Evolutionary conservation across 768 basidiomycete genomes (phyloP).

Genomic region (Sarcomyxa edulis): DNA sequence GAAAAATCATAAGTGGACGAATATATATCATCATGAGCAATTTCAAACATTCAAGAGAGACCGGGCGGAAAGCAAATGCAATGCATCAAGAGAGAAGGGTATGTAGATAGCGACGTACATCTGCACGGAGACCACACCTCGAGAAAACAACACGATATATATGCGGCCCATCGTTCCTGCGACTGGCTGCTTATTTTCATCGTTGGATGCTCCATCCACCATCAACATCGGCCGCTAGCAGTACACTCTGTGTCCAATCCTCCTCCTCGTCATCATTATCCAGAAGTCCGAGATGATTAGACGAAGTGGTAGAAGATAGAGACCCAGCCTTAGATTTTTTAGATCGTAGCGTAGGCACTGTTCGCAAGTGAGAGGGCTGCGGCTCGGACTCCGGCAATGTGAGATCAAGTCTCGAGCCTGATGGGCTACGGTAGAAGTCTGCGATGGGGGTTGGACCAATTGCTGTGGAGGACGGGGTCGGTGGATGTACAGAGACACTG

Average conservation of each 20-base stretch:
- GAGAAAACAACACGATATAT: no score
- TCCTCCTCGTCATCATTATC: conserved; percentile 44
- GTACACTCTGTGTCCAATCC: conserved; percentile 72
- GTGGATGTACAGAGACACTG: background rate
- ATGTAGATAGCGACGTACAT: no score
- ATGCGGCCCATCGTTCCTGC: no score
- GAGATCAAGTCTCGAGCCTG: conserved; percentile 9
- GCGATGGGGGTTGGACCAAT: conserved; percentile 7
- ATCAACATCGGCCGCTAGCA: conserved; percentile 61
- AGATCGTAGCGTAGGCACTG: conserved; percentile 9
- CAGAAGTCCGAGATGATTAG: conserved; percentile 43
- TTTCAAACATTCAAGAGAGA: no score
- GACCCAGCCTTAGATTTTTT: conserved; percentile 16
- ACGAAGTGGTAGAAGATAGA: conserved; percentile 28
- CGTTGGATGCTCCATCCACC: conserved; percentile 18
- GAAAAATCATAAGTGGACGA: no score
- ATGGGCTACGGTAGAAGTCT: conserved; percentile 9
- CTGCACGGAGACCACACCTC: no score
- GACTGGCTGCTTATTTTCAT: no score
- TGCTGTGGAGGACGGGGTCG: background rate
- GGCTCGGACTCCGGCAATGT: conserved; percentile 3
- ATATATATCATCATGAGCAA: no score
- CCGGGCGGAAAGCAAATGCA: no score
- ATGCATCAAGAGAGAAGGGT: no score
- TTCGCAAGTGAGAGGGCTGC: conserved; percentile 7